These are phyloP conservation scores for Cutaneotrichosporon arboriforme DNA, from an alignment of 1,284 basidiomycete species.

Conservation along the genomic window DNA sequence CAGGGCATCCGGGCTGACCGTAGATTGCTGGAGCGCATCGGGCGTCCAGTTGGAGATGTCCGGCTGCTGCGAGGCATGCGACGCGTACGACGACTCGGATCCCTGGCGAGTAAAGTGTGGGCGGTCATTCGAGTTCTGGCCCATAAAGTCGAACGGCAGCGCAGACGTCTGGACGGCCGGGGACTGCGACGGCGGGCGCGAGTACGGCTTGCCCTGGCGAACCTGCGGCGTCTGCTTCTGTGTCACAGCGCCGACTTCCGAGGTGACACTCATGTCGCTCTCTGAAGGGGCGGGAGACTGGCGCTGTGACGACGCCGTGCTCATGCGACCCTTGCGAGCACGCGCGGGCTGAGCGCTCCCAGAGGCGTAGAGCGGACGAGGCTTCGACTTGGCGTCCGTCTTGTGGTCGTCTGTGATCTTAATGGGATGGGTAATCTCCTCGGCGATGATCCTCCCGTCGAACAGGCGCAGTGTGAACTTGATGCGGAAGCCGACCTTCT, in stretches of 20 bases:
- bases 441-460: slow-evolving; percentile 73
- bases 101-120: slow-evolving; percentile 25
- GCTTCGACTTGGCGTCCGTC: slow-evolving; percentile 54
- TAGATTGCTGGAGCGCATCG: slow-evolving; percentile 18
- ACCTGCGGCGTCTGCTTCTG: slow-evolving; percentile 39
- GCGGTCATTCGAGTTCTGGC: slow-evolving; percentile 10
- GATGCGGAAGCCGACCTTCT: slow-evolving; percentile 91
- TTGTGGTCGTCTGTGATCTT: slow-evolving; percentile 99
- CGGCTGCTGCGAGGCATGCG: neutral
- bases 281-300: slow-evolving; percentile 41
- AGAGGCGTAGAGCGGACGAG: slow-evolving; percentile 17
- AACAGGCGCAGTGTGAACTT: slow-evolving; percentile 83
- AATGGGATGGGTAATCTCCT: slow-evolving; percentile 80
- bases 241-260: slow-evolving; percentile 39
- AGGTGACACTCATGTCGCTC: slow-evolving; percentile 37
- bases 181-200: slow-evolving; percentile 34
- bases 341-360: slow-evolving; percentile 23
- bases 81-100: slow-evolving; percentile 26
- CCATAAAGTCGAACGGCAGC: slow-evolving; percentile 26
- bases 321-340: slow-evolving; percentile 33
- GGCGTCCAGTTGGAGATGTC: slow-evolving; percentile 20
- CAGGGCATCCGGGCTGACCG: slow-evolving; percentile 36
- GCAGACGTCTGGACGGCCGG: slow-evolving; percentile 22
- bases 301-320: slow-evolving; percentile 34
- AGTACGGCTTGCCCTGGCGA: slow-evolving; percentile 39